A percentile compares a stretch with the other conserved stretches of the same genome.
Conservation (phyloP, 768 basidiomycete genomes). For the Chalciporus pseudorubinellus region DNA sequence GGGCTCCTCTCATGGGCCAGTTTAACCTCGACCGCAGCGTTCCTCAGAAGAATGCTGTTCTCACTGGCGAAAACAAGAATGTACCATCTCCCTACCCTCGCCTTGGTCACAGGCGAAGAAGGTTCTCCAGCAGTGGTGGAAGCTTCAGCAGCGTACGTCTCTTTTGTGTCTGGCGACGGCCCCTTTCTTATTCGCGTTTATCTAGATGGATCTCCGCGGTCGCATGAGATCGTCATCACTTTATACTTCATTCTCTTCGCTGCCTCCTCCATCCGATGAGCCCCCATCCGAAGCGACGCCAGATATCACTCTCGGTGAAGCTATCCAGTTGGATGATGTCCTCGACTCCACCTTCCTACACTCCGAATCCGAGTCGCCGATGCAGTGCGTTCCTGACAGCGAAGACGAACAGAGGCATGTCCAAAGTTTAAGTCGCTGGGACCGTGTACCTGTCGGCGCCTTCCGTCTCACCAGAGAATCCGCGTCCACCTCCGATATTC, state of each 20-base stretch:
- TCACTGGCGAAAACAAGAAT: conserved; percentile 31
- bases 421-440: conserved; percentile 65
- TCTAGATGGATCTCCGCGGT: conserved; percentile 31
- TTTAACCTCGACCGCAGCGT: conserved; percentile 24
- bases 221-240: conserved; percentile 35
- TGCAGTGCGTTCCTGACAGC: conserved; percentile 30
- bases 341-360: conserved; percentile 72
- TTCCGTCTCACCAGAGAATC: conserved; percentile 60
- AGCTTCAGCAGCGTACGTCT: conserved; percentile 38
- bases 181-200: conserved; percentile 4
- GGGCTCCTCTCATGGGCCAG: conserved; percentile 39
- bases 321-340: conserved; percentile 68
- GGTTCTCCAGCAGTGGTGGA: conserved; percentile 29
- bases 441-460: conserved; percentile 66
- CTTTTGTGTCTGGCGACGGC: conserved; percentile 5
- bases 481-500: conserved; percentile 25
- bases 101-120: conserved; percentile 22
- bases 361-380: conserved; percentile 44
- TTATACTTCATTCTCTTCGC: conserved; percentile 29
- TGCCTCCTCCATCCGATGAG: conserved; percentile 37
- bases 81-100: conserved; percentile 35
- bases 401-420: conserved; percentile 41
- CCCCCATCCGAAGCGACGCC: conserved; percentile 32
- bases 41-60: conserved; percentile 21
- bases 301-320: conserved; percentile 44